phyloP scores from a whole-genome alignment of 2,329 filamentous ascomycete genomes.

The Teratosphaeria pseudoeucalypti region DNA sequence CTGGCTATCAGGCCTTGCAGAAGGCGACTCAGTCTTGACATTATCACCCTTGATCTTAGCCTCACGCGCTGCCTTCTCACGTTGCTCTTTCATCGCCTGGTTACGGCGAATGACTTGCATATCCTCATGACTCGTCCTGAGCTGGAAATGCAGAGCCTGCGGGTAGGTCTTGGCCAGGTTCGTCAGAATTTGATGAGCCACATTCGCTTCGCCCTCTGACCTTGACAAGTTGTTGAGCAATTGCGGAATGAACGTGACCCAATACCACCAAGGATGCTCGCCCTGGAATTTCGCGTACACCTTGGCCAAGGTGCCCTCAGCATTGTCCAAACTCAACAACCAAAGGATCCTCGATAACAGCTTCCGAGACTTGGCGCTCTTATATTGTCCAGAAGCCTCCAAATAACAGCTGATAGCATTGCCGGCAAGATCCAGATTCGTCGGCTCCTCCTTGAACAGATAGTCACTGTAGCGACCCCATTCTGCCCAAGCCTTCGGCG shows the following conservation, averaged over 20 bases:
- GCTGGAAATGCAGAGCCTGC: conserved; percentile 87
- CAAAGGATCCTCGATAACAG: conserved; percentile 86
- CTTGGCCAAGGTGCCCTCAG: conserved; percentile 68
- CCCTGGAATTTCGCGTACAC: conserved; percentile 96
- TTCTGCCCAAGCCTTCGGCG: conserved; percentile 96
- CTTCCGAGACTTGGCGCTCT: conserved; percentile 92
- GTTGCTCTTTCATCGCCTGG: conserved; percentile 46
- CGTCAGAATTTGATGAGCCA: conserved; percentile 74
- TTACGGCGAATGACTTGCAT: conserved; percentile 85
- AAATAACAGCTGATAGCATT: conserved; percentile 94
- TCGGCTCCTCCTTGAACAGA: conserved; percentile 83
- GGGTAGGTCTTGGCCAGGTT: conserved; percentile 95
- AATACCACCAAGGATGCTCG: conserved; percentile 97
- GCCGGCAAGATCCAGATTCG: conserved; percentile 70
- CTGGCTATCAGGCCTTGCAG: conserved; percentile 28
- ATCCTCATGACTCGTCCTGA: conserved; percentile 88
- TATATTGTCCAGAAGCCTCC: conserved; percentile 91
- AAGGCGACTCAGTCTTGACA: conserved; percentile 25
- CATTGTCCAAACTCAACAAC: conserved; percentile 87
- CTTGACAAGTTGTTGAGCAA: conserved; percentile 83
- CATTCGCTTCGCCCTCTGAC: conserved; percentile 63
- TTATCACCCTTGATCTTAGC: conserved; percentile 48
- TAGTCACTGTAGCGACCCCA: conserved; percentile 98
- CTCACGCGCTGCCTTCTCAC: conserved; percentile 44
- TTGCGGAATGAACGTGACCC: conserved; percentile 98